A percentile compares a stretch with the other conserved stretches of the same genome.
phyloP scores from a whole-genome alignment of 1,284 basidiomycete species.

The Trametes sp. region DNA sequence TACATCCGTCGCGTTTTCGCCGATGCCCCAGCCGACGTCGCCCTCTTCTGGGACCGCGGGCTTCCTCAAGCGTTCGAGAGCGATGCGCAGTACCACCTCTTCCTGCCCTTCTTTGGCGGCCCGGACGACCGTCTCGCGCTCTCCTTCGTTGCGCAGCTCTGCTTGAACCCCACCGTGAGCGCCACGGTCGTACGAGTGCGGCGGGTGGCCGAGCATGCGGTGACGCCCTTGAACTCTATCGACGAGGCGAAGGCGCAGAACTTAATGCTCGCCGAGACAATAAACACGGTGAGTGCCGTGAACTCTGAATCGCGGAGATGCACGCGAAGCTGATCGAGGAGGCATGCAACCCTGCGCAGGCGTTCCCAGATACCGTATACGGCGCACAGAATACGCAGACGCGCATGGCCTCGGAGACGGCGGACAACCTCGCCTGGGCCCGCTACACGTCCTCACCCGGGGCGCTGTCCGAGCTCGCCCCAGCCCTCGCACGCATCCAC shows the following conservation, averaged over 20 bases:
- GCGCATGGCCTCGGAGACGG: slow-evolving; percentile 73
- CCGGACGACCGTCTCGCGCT: slow-evolving; percentile 90
- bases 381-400: slow-evolving; percentile 66
- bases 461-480: slow-evolving; percentile 41
- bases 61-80: slow-evolving; percentile 36
- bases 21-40: slow-evolving; percentile 71
- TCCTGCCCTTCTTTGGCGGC: slow-evolving; percentile 92
- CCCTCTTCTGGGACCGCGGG: slow-evolving; percentile 81
- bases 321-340: background rate
- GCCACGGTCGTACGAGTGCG: slow-evolving; percentile 75
- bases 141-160: slow-evolving; percentile 81
- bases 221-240: slow-evolving; percentile 43
- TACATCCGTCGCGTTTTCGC: slow-evolving; percentile 85
- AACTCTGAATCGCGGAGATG: background rate
- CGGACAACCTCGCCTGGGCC: slow-evolving; percentile 75
- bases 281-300: slow-evolving; percentile 16
- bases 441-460: slow-evolving; percentile 50
- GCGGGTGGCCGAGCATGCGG: slow-evolving; percentile 48
- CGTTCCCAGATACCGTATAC: slow-evolving; percentile 74
- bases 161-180: slow-evolving; percentile 63
- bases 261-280: slow-evolving; percentile 4
- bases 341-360: slow-evolving; percentile 6
- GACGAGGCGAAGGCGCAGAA: slow-evolving; percentile 42
- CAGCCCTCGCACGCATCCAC: slow-evolving; percentile 61
- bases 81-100: slow-evolving; percentile 65